Evolutionary conservation across 305 asterid species (phyloP).

Genomic region (Galium porrigens): DNA sequence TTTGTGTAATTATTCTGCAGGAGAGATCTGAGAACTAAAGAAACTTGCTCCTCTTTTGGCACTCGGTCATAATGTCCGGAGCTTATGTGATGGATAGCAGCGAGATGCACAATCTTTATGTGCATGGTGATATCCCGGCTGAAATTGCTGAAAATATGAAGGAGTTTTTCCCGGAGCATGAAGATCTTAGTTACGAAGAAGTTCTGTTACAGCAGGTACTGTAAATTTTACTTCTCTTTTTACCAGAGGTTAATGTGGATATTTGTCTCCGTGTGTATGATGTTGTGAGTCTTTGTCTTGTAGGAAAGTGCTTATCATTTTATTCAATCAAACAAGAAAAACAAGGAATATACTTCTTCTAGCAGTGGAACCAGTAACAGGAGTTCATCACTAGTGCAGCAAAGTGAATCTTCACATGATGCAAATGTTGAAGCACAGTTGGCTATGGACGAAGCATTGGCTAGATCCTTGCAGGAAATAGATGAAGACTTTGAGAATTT

Average conservation of each 20-base stretch:
- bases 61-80: conserved; percentile 26
- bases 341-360: conserved; percentile 24
- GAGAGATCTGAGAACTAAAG: conserved; percentile 4
- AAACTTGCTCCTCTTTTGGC: neutral
- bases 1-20: neutral
- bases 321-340: conserved; percentile 40
- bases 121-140: conserved; percentile 44
- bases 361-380: conserved; percentile 35
- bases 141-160: conserved; percentile 59
- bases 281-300: conserved; percentile 9
- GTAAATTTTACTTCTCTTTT: neutral
- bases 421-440: conserved; percentile 35
- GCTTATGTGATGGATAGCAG: conserved; percentile 30
- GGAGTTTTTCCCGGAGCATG: conserved; percentile 61
- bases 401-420: conserved; percentile 28
- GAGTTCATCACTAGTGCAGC: conserved; percentile 26
- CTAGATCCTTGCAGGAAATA: conserved; percentile 58
- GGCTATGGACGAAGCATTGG: conserved; percentile 76
- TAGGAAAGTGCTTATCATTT: conserved; percentile 65
- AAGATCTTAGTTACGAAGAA: conserved; percentile 61
- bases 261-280: neutral
- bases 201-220: conserved; percentile 70
- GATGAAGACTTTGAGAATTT: conserved; percentile 52
- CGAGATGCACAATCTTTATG: conserved; percentile 30
- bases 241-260: neutral